These are phyloP conservation scores for Cichorium intybus DNA, from an alignment of 140 eudicot genomes.

Conservation along the genomic window DNA sequence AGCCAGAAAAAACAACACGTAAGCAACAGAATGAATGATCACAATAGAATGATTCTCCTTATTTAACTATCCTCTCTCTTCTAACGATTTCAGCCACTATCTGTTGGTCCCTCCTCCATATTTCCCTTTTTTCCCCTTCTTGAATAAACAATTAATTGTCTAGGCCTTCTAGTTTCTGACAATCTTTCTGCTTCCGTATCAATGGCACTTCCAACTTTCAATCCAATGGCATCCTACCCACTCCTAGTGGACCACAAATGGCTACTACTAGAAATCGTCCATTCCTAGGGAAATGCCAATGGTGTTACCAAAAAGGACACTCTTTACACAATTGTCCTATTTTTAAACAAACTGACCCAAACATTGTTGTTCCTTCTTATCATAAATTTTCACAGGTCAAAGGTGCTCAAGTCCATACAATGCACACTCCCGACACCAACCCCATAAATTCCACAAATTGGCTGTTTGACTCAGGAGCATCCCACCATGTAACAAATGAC, in stretches of 20 bases:
- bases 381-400: too few species aligned
- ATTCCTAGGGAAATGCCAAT: neutral
- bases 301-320: conserved; percentile 3
- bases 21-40: too few species aligned
- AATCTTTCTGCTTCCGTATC: too few species aligned
- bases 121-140: too few species aligned
- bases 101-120: too few species aligned
- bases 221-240: neutral
- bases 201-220: neutral
- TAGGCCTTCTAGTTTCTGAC: too few species aligned
- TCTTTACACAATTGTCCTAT: neutral
- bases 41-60: too few species aligned
- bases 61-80: too few species aligned
- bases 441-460: neutral
- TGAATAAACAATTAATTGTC: too few species aligned
- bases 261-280: neutral
- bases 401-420: neutral
- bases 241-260: neutral
- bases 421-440: neutral
- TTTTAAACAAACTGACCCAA: neutral
- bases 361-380: neutral
- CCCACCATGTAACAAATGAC: neutral
- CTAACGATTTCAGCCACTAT: too few species aligned
- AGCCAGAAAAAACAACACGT: too few species aligned
- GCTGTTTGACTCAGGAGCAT: neutral